These are phyloP conservation scores for Venturiaceae sp. DNA, from an alignment of 2,329 filamentous ascomycete species.

Conservation along the genomic window DNA sequence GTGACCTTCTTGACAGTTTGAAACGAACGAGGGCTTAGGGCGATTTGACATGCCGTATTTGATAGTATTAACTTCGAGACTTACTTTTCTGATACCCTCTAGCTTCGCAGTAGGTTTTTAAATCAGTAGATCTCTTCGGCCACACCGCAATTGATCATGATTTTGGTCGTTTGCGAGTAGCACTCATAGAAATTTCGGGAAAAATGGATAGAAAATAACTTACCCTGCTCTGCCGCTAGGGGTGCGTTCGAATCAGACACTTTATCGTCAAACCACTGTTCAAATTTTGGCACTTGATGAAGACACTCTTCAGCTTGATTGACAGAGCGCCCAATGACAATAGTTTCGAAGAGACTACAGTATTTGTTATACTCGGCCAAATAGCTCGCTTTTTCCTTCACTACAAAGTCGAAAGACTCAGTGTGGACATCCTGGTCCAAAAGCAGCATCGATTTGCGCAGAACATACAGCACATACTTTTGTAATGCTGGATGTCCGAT, in stretches of 20 bases:
- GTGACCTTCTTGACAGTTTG: too few relatives aligned
- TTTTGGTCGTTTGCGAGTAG: too few relatives aligned
- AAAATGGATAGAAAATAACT: conserved; percentile 8
- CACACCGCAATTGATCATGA: too few relatives aligned
- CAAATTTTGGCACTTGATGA: not conserved
- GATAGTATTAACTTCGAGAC: too few relatives aligned
- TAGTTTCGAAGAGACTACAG: conserved; percentile 35
- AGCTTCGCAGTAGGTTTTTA: too few relatives aligned
- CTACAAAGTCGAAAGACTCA: not conserved
- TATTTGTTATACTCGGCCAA: conserved; percentile 30
- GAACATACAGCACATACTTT: not conserved
- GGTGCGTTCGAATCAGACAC: too few relatives aligned
- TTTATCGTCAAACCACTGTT: not conserved
- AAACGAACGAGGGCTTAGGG: too few relatives aligned
- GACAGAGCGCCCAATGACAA: conserved; percentile 37
- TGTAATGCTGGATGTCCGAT: not conserved
- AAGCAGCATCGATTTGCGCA: conserved; percentile 1
- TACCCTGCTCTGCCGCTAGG: conserved; percentile 14
- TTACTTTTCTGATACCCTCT: too few relatives aligned
- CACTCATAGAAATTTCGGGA: not conserved
- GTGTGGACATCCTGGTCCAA: not conserved
- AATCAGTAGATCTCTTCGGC: too few relatives aligned
- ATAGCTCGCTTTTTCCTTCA: conserved; percentile 12
- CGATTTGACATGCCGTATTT: too few relatives aligned
- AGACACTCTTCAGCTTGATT: conserved; percentile 39